Evolutionary conservation across 1,284 basidiomycete genomes (phyloP), one percentile per base, ranked within the genome.

Genomic region (Pisolithus thermaeus): DNA sequence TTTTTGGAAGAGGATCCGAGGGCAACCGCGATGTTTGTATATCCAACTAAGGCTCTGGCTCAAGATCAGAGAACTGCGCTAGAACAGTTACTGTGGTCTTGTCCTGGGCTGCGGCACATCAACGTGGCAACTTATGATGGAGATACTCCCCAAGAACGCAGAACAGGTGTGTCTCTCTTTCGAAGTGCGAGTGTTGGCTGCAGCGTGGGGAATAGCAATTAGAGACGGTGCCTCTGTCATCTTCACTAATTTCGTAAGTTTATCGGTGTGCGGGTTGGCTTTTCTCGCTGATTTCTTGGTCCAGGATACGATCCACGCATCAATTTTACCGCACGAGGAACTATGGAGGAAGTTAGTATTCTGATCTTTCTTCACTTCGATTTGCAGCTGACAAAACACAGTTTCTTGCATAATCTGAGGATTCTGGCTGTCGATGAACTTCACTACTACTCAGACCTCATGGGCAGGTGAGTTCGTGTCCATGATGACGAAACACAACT

Each of bases 21-120:
- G 14, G 66, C 87, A 2, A 94, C 85, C 0, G 91, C 90, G 1
- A 78, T 96, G 47, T 90, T 92, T 62, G 80, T 96, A 45, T 96
- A 94, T 61, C 93, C 92, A 1, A 96, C 93, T 1, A 96, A 96
- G 85, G 92, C 92, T 8, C 73, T 96, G 28, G 92, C 93, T 1
- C 93, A 96, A 68, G 92, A 96, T 64, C 93, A 96, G 67, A 81
- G 79, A 56, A 69, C 71, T 3, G 82, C 86, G 0, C 66, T 93
- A 39, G 79, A 87, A 52, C 80, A 85, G 49, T 64, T 96, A 5
- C 61, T 95, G 1, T 73, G 62, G 52, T 73, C 76, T 8, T 87
- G 81, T 63, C 75, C 81, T 0, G 79, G 81, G 4, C 73, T 92
- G 11, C 77, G 80, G 53, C 73, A 85, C 49, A 69, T 87, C 39